Conservation (phyloP, 2,329 filamentous ascomycete species). For the Colletotrichum sp. region DNA sequence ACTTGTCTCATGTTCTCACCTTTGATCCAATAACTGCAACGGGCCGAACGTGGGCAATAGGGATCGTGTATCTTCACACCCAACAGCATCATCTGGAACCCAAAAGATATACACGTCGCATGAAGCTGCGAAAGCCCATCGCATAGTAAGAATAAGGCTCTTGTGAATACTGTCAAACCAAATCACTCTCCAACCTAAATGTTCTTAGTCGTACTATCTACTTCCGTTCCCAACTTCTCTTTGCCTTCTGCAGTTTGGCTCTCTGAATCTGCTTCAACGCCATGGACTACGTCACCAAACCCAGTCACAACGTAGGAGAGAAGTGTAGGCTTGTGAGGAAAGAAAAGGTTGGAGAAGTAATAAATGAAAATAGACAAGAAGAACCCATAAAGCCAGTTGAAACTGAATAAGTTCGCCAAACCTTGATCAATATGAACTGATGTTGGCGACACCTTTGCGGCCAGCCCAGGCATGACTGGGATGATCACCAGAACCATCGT, state of each 20-base stretch:
- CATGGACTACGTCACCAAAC: background rate
- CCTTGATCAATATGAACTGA: slow-evolving; percentile 26
- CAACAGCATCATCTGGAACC: background rate
- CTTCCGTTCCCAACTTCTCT: background rate
- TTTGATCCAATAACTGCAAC: background rate
- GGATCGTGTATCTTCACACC: background rate
- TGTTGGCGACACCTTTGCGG: slow-evolving; percentile 25
- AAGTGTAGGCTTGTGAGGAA: background rate
- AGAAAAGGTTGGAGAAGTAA: background rate
- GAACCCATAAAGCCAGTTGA: slow-evolving; percentile 35
- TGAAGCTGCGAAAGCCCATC: background rate
- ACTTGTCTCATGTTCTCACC: background rate
- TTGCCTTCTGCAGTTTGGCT: background rate
- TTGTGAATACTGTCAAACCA: background rate
- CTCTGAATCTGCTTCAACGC: background rate
- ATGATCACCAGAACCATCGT: slow-evolving; percentile 30
- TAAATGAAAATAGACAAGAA: slow-evolving; percentile 3
- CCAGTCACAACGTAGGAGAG: background rate
- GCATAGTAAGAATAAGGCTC: background rate
- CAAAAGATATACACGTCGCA: fast-evolving
- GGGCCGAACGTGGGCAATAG: background rate
- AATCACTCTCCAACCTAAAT: background rate
- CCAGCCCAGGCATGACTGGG: slow-evolving; percentile 27
- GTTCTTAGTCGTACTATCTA: background rate
- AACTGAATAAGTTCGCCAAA: slow-evolving; percentile 28